Evolutionary conservation across 2,329 filamentous ascomycete species (phyloP).

Genomic region (Uncinocarpus reesii): DNA sequence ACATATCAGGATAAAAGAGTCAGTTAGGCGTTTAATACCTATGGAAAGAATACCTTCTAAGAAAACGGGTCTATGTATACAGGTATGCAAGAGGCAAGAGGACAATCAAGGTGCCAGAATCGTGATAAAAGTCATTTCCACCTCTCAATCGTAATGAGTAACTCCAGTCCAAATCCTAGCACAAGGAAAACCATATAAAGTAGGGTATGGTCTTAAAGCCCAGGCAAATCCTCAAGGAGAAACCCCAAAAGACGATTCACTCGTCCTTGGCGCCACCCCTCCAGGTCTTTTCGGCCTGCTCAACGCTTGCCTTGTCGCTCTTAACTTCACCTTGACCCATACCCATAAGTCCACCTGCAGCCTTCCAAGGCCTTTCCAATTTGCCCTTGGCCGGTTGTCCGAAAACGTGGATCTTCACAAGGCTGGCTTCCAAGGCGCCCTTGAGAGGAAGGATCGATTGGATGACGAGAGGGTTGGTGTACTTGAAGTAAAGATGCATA

Average conservation of each 20-base stretch:
- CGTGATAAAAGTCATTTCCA: too few relatives aligned
- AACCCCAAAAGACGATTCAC: slow-evolving; percentile 22
- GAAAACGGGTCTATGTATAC: neutral
- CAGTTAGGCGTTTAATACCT: too few relatives aligned
- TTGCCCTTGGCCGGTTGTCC: slow-evolving; percentile 80
- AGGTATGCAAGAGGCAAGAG: too few relatives aligned
- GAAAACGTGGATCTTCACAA: slow-evolving; percentile 90
- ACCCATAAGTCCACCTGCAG: slow-evolving; percentile 68
- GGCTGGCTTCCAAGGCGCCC: slow-evolving; percentile 85
- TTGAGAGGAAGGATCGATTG: slow-evolving; percentile 98
- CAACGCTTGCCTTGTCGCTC: slow-evolving; percentile 75
- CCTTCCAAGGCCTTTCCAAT: slow-evolving; percentile 93
- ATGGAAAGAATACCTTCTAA: too few relatives aligned
- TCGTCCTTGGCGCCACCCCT: slow-evolving; percentile 44
- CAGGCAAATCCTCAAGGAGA: slow-evolving; percentile 2
- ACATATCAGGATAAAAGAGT: too few relatives aligned
- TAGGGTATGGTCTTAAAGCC: neutral
- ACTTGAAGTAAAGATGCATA: slow-evolving; percentile 99
- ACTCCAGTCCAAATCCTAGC: neutral
- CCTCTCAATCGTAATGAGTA: neutral
- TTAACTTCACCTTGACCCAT: slow-evolving; percentile 59
- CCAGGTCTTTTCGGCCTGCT: slow-evolving; percentile 41
- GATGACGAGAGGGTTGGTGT: slow-evolving; percentile 97
- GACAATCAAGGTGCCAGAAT: too few relatives aligned
- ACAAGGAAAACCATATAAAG: neutral